Percentiles rank a stretch among this genome's conserved stretches.
Evolutionary conservation across 139 green algal genomes (phyloP).

Genomic region (Chlamydomonas incerta): DNA sequence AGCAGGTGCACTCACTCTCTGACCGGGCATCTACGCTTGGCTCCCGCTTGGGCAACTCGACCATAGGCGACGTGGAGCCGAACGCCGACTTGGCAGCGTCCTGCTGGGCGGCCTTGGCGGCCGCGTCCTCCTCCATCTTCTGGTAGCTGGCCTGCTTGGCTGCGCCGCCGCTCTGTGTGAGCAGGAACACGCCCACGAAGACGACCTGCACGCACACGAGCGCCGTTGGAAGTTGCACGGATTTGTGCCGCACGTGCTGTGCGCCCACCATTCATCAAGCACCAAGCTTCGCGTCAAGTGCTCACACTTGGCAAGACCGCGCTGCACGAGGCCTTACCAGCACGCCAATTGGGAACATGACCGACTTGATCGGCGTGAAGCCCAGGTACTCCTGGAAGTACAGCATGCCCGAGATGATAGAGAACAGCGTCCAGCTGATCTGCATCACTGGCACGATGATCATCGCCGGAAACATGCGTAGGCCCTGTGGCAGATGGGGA

Average conservation of each 20-base stretch:
- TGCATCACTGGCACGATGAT: conserved; percentile 92
- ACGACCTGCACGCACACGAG: conserved; percentile 60
- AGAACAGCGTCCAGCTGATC: conserved; percentile 90
- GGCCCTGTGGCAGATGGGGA: conserved; percentile 60
- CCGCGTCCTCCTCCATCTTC: conserved; percentile 27
- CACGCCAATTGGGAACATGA: conserved; percentile 85
- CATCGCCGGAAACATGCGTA: conserved; percentile 85
- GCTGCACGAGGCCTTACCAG: conserved; percentile 43
- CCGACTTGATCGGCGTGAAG: conserved; percentile 62
- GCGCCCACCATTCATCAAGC: neutral
- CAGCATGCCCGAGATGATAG: conserved; percentile 81
- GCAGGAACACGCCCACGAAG: conserved; percentile 71
- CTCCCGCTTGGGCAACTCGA: neutral
- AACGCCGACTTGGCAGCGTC: conserved; percentile 2
- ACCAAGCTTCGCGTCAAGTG: too few relatives aligned
- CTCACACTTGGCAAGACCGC: too few relatives aligned
- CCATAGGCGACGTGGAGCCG: neutral
- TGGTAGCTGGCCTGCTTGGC: conserved; percentile 16
- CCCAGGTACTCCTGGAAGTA: conserved; percentile 88
- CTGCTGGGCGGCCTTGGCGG: conserved; percentile 21
- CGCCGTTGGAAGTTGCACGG: neutral
- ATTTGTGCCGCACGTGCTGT: too few relatives aligned
- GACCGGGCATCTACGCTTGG: conserved; percentile 24
- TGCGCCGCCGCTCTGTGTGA: conserved; percentile 52
- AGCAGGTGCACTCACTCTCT: conserved; percentile 26